A percentile compares a stretch with the other conserved stretches of the same genome.
Conservation (phyloP, 1,284 basidiomycete species). For the Irpex lacteus region DNA sequence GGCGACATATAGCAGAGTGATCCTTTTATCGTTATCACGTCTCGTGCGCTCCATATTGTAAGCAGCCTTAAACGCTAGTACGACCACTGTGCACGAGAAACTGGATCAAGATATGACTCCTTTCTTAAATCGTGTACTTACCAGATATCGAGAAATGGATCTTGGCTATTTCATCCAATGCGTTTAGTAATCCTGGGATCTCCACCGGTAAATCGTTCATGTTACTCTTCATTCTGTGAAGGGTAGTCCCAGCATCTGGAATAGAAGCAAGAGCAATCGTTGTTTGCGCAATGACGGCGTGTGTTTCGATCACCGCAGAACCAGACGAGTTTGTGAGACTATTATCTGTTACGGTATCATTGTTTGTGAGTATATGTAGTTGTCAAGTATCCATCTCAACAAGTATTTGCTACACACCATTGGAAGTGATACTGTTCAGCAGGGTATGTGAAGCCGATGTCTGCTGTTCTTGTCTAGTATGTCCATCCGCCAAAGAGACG, state of each 20-base stretch:
- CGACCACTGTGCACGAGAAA: conserved; percentile 31
- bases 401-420: background rate
- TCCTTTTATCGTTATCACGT: conserved; percentile 42
- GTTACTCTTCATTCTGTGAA: conserved; percentile 10
- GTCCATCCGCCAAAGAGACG: background rate
- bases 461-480: background rate
- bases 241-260: background rate
- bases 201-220: conserved; percentile 13
- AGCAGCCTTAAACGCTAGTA: conserved; percentile 41
- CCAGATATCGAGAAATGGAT: conserved; percentile 12
- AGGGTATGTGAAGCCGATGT: background rate
- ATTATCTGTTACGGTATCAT: background rate
- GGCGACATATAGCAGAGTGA: conserved; percentile 28
- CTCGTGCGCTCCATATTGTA: conserved; percentile 40
- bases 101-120: background rate
- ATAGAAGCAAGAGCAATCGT: background rate
- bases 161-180: conserved; percentile 12
- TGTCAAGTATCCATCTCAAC: background rate
- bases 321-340: background rate
- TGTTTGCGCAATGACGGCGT: background rate
- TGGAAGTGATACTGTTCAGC: background rate
- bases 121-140: background rate
- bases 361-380: background rate
- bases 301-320: background rate
- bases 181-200: conserved; percentile 11